Percentiles rank a stretch among this genome's conserved stretches.
Conservation (phyloP, 768 basidiomycete species). For the Trametes maxima region DNA sequence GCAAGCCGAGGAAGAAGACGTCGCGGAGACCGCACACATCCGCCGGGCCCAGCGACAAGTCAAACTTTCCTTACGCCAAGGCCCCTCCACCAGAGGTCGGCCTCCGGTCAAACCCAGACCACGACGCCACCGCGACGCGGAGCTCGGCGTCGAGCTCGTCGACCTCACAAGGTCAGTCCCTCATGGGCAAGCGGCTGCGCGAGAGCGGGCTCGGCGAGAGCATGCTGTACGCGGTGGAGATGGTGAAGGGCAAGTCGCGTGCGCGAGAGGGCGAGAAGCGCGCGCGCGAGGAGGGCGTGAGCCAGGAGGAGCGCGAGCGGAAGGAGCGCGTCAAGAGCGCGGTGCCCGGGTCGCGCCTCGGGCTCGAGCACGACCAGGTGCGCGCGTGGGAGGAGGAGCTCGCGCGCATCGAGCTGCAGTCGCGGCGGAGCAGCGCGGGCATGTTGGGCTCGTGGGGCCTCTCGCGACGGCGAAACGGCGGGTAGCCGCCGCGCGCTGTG, state of each 20-base stretch:
- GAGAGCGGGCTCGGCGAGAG: conserved; percentile 20
- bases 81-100: conserved; percentile 13
- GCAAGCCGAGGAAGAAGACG: conserved; percentile 31
- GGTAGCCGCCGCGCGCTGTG: neutral
- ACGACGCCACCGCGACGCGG: conserved; percentile 22
- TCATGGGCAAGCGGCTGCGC: conserved; percentile 8
- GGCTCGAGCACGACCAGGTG: conserved; percentile 25
- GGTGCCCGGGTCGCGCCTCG: conserved; percentile 13
- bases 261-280: conserved; percentile 19
- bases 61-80: conserved; percentile 32
- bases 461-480: conserved; percentile 19
- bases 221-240: conserved; percentile 21
- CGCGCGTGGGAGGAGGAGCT: conserved; percentile 81
- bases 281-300: conserved; percentile 14
- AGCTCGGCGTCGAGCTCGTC: conserved; percentile 17
- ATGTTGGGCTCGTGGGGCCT: conserved; percentile 35
- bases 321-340: conserved; percentile 30
- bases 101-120: conserved; percentile 10
- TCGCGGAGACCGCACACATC: conserved; percentile 70
- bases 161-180: conserved; percentile 13
- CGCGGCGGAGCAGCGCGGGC: conserved; percentile 42
- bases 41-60: conserved; percentile 67
- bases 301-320: conserved; percentile 38
- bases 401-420: conserved; percentile 66
- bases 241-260: conserved; percentile 20